A percentile compares a stretch with the other conserved stretches of the same genome.
These are phyloP conservation scores for Fusarium pininemorale DNA, from an alignment of 2,329 filamentous ascomycete species.

Conservation along the genomic window DNA sequence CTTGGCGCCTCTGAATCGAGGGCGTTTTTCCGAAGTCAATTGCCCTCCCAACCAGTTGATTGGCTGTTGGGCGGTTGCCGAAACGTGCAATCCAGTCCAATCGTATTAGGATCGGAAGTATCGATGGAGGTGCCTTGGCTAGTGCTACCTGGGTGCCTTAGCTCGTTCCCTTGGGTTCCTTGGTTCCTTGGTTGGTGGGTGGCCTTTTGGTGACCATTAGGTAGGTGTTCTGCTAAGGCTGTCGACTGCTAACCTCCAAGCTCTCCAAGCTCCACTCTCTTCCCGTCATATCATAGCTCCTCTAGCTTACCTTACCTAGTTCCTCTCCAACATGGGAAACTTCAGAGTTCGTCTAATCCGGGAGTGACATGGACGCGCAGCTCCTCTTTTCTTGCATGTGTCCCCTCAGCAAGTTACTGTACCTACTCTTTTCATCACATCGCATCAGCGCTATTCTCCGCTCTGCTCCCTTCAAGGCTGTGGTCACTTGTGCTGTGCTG, in stretches of 20 bases:
- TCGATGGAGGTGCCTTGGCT: constrained; percentile 28
- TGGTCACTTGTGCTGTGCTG: constrained; percentile 24
- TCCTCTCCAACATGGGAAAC: constrained; percentile 21
- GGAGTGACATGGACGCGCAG: constrained; percentile 3
- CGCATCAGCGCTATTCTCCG: constrained; percentile 8
- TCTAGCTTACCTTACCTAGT: not conserved
- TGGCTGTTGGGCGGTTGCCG: constrained; percentile 22
- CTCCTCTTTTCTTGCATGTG: constrained; percentile 2
- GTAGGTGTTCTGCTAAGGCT: not conserved
- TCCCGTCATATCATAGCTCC: constrained; percentile 34
- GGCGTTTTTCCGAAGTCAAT: constrained; percentile 30
- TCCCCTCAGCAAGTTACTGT: not conserved
- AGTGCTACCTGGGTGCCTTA: constrained; percentile 19
- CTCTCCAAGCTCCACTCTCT: constrained; percentile 7
- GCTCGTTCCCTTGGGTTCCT: not conserved
- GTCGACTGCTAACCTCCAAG: not conserved
- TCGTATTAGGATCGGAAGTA: constrained; percentile 33
- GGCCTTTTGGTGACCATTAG: not conserved
- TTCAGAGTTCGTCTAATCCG: constrained; percentile 31
- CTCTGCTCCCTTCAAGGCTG: constrained; percentile 17
- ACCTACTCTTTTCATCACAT: constrained; percentile 2
- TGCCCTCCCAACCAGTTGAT: not conserved
- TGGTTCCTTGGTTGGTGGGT: not conserved
- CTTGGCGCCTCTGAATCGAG: constrained; percentile 32
- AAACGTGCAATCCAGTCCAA: constrained; percentile 35